Evolutionary conservation across 2,329 filamentous ascomycete genomes (phyloP), one percentile per base, ranked within the genome.

Genomic region (Ascocoryne sarcoides): DNA sequence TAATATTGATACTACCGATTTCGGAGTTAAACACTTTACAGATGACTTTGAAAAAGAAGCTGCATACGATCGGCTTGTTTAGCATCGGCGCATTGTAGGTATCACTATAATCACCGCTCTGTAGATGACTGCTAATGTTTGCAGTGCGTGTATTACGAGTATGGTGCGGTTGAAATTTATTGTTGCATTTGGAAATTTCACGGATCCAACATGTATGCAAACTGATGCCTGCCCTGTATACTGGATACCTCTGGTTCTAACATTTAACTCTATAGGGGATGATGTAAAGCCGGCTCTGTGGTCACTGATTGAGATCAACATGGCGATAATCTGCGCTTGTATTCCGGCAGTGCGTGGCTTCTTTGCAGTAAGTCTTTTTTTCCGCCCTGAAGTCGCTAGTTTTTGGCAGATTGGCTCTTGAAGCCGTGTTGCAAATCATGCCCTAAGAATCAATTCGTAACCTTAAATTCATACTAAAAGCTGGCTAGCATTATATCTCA

Each of bases 141-240:
- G 26, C 35, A 32, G 69, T 75, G 1, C 73, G 80, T 32, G 77
- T 10, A 28, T 47, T 19, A 45, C 45, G 4, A 45, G 80, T 56
- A 73, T 82, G 7, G 65, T 82, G 23, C 69, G 78, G 23, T 76
- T 81, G 40, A 75, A 74, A 32, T 81, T 79, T 53, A 62, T 82
- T 32, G 75, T 36, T n/a, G 28, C 14, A 10, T 43, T 34, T 21
- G 32, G 35, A 1, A 36, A 10, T 4, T 39, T 23, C 3, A 4
- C 30, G 2, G 44, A 46, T 14, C 20, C 21, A 30, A 43, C 36
- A 14, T 44, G 44, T 46, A 46, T 31, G 48, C n/a, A n/a, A n/a
- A n/a, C n/a, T n/a, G n/a, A n/a, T 17, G 12, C 10, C 19, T 34
- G 4, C 15, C 19, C 16, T 19, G 12, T 20, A 23, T 7, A 4